Conservation (phyloP, 495 filamentous ascomycete genomes). For the Hypoxylon intermedium region DNA sequence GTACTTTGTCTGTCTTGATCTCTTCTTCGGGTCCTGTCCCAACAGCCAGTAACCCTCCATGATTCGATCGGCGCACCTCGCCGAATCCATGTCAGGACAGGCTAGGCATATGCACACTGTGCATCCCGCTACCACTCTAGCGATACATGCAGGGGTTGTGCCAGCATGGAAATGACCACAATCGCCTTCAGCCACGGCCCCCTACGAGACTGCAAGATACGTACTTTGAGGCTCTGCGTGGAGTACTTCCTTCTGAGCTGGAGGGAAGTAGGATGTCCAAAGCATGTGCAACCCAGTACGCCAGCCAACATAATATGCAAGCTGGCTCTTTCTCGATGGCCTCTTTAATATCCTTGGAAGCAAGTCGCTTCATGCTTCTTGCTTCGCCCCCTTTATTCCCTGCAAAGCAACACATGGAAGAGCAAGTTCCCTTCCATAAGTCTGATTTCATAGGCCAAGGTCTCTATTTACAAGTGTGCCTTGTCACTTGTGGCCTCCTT, state of each 20-base stretch:
- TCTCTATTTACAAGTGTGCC: slow-evolving; percentile 19
- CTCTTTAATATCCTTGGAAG: slow-evolving; percentile 25
- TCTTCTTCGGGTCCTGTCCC: background rate
- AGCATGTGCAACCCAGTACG: slow-evolving; percentile 18
- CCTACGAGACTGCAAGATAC: slow-evolving; percentile 7
- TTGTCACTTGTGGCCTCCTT: slow-evolving; percentile 3
- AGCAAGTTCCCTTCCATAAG: slow-evolving; percentile 24
- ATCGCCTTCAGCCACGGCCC: slow-evolving; percentile 29
- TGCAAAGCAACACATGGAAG: slow-evolving; percentile 27
- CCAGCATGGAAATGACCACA: slow-evolving; percentile 27
- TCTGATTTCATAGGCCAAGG: slow-evolving; percentile 8
- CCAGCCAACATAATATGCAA: slow-evolving; percentile 31
- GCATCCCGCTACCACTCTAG: background rate
- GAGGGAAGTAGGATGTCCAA: slow-evolving; percentile 28
- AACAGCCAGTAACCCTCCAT: background rate
- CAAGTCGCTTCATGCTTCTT: slow-evolving; percentile 33
- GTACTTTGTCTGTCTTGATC: slow-evolving; percentile 6
- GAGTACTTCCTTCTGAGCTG: slow-evolving; percentile 6
- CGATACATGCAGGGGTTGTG: slow-evolving; percentile 16
- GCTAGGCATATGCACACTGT: slow-evolving; percentile 19
- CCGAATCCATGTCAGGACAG: background rate
- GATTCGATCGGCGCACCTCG: slow-evolving; percentile 1
- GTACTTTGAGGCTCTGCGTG: slow-evolving; percentile 34
- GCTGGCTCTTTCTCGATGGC: slow-evolving; percentile 33
- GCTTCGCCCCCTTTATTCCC: slow-evolving; percentile 35